Percentiles rank a stretch among this genome's conserved stretches.
Conservation (phyloP, 371 early-diverging fungal species). For the Mucor plumbeus region DNA sequence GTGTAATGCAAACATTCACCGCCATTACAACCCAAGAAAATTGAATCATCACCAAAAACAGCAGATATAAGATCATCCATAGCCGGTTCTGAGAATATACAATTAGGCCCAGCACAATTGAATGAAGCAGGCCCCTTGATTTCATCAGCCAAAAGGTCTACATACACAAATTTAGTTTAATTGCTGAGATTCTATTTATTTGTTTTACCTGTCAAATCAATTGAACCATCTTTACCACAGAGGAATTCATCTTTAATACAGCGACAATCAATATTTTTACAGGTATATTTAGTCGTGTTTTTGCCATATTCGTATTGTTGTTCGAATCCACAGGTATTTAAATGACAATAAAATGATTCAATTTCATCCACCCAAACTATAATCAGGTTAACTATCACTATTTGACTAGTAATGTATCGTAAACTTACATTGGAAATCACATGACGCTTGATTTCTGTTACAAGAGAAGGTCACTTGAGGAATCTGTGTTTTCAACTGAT, state of each 20-base stretch:
- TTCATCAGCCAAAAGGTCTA: constrained; percentile 72
- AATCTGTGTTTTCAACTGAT: constrained; percentile 62
- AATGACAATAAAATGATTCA: constrained; percentile 80
- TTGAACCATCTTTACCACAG: constrained; percentile 79
- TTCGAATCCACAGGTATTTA: constrained; percentile 66
- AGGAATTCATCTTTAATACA: constrained; percentile 79
- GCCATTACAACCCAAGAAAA: constrained; percentile 69
- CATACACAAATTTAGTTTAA: constrained; percentile 2
- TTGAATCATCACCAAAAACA: constrained; percentile 79
- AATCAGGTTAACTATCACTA: neutral
- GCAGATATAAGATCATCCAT: constrained; percentile 76
- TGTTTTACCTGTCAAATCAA: constrained; percentile 54
- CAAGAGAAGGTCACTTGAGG: constrained; percentile 78
- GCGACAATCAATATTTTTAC: constrained; percentile 74
- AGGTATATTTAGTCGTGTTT: constrained; percentile 62
- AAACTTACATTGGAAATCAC: constrained; percentile 70
- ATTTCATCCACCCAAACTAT: constrained; percentile 78
- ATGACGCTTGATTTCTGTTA: constrained; percentile 55
- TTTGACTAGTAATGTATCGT: no score
- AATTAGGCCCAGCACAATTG: constrained; percentile 64
- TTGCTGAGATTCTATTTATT: neutral
- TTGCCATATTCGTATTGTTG: constrained; percentile 38
- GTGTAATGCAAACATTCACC: constrained; percentile 91
- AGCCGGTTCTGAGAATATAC: constrained; percentile 75
- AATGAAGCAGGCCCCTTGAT: constrained; percentile 80